These are phyloP conservation scores for Areca catechu DNA, from an alignment of 176 grass and related monocot genomes.

Conservation along the genomic window DNA sequence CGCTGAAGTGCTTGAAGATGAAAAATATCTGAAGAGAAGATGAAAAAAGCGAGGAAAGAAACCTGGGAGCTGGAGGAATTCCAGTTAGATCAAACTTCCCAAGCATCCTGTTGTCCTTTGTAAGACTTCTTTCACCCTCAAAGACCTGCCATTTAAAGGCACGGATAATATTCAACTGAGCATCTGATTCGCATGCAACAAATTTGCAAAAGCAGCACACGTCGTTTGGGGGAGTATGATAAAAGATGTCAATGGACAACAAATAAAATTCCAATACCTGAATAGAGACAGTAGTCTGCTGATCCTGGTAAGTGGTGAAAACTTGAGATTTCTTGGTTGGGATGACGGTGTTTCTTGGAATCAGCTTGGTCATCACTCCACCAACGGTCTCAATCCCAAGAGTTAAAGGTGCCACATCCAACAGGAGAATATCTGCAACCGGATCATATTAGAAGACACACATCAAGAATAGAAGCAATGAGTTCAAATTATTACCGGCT, in stretches of 20 bases:
- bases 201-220: too few relatives aligned
- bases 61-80: conserved; percentile 24
- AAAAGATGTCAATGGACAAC: not conserved
- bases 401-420: conserved; percentile 14
- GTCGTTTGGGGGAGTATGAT: too few relatives aligned
- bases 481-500: not conserved
- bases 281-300: conserved; percentile 19
- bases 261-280: not conserved
- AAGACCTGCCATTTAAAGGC: conserved; percentile 2
- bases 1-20: not conserved
- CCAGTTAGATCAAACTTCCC: conserved; percentile 25
- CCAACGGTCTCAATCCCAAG: conserved; percentile 22
- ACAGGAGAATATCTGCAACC: conserved; percentile 6
- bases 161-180: not conserved
- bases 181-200: too few relatives aligned
- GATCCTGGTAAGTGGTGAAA: conserved; percentile 21
- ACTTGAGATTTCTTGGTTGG: conserved; percentile 21
- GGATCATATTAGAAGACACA: not conserved
- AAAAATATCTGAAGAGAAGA: too few relatives aligned
- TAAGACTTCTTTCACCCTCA: conserved; percentile 18
- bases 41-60: not conserved
- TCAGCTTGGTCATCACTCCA: conserved; percentile 30
- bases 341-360: conserved; percentile 24
- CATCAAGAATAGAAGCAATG: too few relatives aligned
- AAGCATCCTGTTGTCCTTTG: conserved; percentile 8